Conservation (phyloP, 345 rosid species). For the Rhodamnia rubescens region DNA sequence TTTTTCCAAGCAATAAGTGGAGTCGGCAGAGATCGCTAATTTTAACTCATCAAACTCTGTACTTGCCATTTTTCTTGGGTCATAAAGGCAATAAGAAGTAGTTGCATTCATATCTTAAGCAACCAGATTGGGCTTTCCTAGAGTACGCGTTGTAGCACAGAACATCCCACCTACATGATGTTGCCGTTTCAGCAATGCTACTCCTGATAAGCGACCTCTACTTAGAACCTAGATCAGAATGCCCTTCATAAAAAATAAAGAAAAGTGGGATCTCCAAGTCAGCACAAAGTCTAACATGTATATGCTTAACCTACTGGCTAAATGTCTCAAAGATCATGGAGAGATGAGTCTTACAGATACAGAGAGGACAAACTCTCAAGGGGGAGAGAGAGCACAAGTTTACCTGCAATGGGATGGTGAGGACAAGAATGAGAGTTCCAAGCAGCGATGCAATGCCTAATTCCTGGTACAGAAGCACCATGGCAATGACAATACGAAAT, state of each 20-base stretch:
- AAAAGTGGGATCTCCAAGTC: not conserved
- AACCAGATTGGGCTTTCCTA: not conserved
- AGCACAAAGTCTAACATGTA: not conserved
- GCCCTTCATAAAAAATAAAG: not conserved
- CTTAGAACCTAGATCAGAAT: not conserved
- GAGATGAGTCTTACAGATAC: not conserved
- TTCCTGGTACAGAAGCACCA: slow-evolving; percentile 84
- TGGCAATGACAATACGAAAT: slow-evolving; percentile 61
- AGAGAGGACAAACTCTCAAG: not conserved
- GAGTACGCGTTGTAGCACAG: not conserved
- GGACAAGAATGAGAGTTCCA: slow-evolving; percentile 67
- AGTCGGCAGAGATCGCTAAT: not conserved
- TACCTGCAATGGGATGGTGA: slow-evolving; percentile 81
- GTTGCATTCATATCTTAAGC: not conserved
- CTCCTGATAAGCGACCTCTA: not conserved
- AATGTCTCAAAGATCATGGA: not conserved
- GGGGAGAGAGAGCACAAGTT: not conserved
- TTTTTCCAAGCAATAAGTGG: not conserved
- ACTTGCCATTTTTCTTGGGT: not conserved
- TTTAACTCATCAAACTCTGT: not conserved
- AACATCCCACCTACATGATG: not conserved
- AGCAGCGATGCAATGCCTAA: slow-evolving; percentile 82
- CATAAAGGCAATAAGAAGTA: not conserved
- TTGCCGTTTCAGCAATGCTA: not conserved
- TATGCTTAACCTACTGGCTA: not conserved